phyloP scores from a whole-genome alignment of 371 early-diverging fungal genomes.

The Polyrhizophydium stewartii region DNA sequence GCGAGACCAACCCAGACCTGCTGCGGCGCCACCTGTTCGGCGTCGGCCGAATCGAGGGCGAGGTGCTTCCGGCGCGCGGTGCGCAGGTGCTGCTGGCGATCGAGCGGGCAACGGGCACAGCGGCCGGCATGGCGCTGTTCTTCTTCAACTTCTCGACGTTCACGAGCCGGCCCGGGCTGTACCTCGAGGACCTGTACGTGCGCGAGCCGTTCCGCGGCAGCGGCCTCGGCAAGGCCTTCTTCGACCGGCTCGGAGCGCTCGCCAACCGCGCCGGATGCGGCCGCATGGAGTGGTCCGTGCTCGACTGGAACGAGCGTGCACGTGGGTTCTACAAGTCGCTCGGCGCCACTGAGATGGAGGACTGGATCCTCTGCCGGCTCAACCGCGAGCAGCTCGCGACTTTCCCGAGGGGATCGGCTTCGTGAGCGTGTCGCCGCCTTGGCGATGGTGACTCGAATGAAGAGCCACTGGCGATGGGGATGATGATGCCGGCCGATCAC shows the following conservation, averaged over 20 bases:
- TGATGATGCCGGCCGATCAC: too few species aligned
- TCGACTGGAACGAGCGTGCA: background rate
- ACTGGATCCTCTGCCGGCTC: background rate
- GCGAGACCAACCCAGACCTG: slow-evolving; percentile 65
- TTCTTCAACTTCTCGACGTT: slow-evolving; percentile 71
- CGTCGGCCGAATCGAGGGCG: slow-evolving; percentile 59
- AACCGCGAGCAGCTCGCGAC: too few species aligned
- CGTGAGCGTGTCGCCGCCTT: too few species aligned
- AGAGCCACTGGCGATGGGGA: too few species aligned
- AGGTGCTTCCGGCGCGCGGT: slow-evolving; percentile 52
- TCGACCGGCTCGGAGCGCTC: background rate
- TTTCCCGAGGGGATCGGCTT: too few species aligned
- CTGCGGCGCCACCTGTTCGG: slow-evolving; percentile 52
- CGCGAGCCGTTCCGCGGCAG: slow-evolving; percentile 5
- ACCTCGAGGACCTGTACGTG: slow-evolving; percentile 81
- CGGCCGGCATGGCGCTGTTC: slow-evolving; percentile 74
- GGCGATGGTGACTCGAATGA: too few species aligned
- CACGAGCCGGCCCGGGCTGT: slow-evolving; percentile 66
- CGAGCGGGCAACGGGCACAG: slow-evolving; percentile 26
- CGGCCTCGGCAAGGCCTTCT: background rate
- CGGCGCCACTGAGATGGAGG: background rate
- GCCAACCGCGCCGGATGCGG: background rate
- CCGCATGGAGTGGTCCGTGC: slow-evolving; percentile 1
- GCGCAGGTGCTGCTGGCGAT: slow-evolving; percentile 15
- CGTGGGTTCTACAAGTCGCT: background rate